A percentile compares a stretch with the other conserved stretches of the same genome.
Conservation (phyloP, 495 filamentous ascomycete genomes). For the Terfezia claveryi region DNA sequence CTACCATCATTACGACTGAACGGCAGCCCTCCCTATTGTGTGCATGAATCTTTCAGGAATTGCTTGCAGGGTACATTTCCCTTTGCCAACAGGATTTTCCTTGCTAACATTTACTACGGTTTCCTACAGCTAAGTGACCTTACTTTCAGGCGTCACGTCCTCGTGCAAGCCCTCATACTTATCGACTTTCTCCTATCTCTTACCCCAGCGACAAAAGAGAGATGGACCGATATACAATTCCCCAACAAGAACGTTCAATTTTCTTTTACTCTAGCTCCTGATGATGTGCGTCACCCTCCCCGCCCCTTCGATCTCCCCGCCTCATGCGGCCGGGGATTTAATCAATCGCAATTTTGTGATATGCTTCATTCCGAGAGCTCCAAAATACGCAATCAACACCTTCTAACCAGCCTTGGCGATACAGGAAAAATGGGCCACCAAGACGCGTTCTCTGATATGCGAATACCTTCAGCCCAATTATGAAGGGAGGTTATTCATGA, state of each 20-base stretch:
- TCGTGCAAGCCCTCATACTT: conserved; percentile 83
- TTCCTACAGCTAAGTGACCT: conserved; percentile 56
- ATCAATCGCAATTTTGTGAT: no score
- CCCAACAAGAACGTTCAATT: conserved; percentile 75
- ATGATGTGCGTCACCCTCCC: conserved; percentile 35
- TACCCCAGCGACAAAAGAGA: conserved; percentile 59
- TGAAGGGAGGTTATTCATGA: conserved; percentile 81
- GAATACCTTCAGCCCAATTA: conserved; percentile 52
- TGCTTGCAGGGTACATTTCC: background rate
- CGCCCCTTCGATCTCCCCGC: background rate
- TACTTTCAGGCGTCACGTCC: conserved; percentile 75
- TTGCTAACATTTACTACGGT: no score
- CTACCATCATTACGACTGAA: background rate
- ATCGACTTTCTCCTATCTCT: conserved; percentile 82
- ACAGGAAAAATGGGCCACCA: conserved; percentile 49
- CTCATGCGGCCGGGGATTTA: background rate
- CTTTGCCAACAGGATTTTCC: no score
- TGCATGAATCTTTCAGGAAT: background rate
- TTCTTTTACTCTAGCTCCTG: conserved; percentile 47
- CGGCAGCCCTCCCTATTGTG: background rate
- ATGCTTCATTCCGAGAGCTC: no score
- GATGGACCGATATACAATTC: conserved; percentile 38
- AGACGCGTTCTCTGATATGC: conserved; percentile 50
- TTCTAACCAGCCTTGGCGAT: no score
- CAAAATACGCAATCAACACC: no score